Evolutionary conservation across 441 rosid genomes (phyloP).

Genomic region (Melastoma candidum): DNA sequence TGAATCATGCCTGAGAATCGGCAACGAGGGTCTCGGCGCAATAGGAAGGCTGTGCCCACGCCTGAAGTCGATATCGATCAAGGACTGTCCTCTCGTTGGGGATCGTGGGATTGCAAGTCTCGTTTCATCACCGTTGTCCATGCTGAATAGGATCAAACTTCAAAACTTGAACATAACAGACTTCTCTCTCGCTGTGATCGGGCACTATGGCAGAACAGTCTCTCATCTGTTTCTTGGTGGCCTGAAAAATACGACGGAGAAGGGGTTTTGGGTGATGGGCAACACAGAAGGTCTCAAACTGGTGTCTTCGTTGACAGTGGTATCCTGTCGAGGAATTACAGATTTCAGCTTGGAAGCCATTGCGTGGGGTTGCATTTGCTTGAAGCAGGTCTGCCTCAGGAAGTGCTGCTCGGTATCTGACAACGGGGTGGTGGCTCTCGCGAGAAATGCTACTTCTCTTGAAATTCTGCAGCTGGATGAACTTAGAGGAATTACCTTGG

Average conservation of each 20-base stretch:
- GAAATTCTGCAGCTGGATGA: conserved; percentile 87
- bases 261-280: conserved; percentile 99
- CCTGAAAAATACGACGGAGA: conserved; percentile 75
- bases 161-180: conserved; percentile 79
- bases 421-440: conserved; percentile 58
- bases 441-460: conserved; percentile 51
- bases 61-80: conserved; percentile 62
- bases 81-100: conserved; percentile 85
- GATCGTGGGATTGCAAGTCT: conserved; percentile 81
- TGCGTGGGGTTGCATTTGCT: conserved; percentile 55
- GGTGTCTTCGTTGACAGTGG: conserved; percentile 42
- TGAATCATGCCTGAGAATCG: conserved; percentile 62
- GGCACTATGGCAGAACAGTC: conserved; percentile 67
- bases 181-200: conserved; percentile 81
- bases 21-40: conserved; percentile 75
- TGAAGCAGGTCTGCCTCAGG: conserved; percentile 71
- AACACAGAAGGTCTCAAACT: conserved; percentile 68
- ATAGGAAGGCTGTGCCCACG: conserved; percentile 56
- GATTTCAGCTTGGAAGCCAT: conserved; percentile 76
- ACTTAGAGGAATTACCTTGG: conserved; percentile 60
- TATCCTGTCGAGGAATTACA: conserved; percentile 69
- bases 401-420: conserved; percentile 77
- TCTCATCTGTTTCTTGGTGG: conserved; percentile 51
- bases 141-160: conserved; percentile 60
- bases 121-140: conserved; percentile 50